These are phyloP conservation scores for Colletotrichum destructivum DNA, from an alignment of 2,329 filamentous ascomycete genomes.

Conservation along the genomic window DNA sequence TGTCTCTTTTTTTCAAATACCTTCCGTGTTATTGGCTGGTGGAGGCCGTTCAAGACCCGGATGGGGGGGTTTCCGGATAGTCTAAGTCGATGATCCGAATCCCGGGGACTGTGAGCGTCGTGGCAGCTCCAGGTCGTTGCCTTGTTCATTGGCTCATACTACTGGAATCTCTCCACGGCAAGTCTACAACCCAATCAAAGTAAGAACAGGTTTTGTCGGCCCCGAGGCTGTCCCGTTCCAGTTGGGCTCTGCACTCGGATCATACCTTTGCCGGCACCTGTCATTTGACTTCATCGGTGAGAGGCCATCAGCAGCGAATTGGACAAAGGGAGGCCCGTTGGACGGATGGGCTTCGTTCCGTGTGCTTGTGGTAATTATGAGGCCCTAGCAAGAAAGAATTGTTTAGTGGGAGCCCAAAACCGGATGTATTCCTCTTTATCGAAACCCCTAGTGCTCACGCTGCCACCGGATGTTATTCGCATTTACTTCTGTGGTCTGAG, in stretches of 20 bases:
- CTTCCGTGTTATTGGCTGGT: constrained; percentile 14
- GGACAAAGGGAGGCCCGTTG: not conserved
- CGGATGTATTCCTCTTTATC: not conserved
- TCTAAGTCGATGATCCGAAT: constrained; percentile 17
- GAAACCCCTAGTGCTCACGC: too few species aligned
- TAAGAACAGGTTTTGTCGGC: not conserved
- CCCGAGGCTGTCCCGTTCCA: not conserved
- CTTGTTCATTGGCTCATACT: constrained; percentile 20
- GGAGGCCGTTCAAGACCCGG: constrained; percentile 13
- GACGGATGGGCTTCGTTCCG: not conserved
- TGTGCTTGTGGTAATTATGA: not conserved
- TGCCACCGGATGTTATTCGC: too few species aligned
- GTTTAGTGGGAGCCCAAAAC: not conserved
- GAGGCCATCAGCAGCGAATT: not conserved
- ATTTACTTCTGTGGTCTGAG: too few species aligned
- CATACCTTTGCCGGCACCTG: not conserved
- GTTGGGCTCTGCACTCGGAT: not conserved
- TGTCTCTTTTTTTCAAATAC: constrained; percentile 4
- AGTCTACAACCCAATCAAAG: not conserved
- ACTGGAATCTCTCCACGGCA: not conserved
- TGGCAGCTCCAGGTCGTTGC: not conserved
- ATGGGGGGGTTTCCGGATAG: constrained; percentile 7
- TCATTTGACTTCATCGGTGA: not conserved
- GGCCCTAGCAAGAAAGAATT: not conserved
- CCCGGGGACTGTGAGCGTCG: constrained; percentile 1